phyloP scores from a whole-genome alignment of 805 yeast species.

The Candida multigemmis region DNA sequence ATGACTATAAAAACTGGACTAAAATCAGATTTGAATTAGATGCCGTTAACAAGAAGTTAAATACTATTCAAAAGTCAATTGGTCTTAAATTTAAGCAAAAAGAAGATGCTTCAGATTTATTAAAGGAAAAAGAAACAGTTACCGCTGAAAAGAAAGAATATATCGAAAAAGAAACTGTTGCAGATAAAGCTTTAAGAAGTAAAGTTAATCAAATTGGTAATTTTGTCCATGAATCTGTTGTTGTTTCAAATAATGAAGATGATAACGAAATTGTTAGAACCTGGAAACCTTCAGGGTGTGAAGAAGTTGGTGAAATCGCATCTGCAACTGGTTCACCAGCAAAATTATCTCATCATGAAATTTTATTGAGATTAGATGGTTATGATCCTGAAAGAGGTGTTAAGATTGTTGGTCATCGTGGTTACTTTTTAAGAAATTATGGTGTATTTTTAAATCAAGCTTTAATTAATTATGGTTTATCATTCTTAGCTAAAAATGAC shows the following conservation, averaged over 20 bases:
- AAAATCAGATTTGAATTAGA: slow-evolving; percentile 75
- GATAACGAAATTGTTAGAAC: slow-evolving; percentile 80
- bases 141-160: slow-evolving; percentile 62
- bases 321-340: slow-evolving; percentile 74
- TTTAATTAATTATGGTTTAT: slow-evolving; percentile 89
- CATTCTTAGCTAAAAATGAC: slow-evolving; percentile 67
- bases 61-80: slow-evolving; percentile 86
- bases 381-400: slow-evolving; percentile 99
- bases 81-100: slow-evolving; percentile 89
- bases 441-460: slow-evolving; percentile 99
- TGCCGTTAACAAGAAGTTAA: slow-evolving; percentile 78
- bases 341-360: slow-evolving; percentile 87
- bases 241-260: slow-evolving; percentile 79
- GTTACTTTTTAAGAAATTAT: slow-evolving; percentile 87
- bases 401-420: slow-evolving; percentile 96
- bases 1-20: slow-evolving; percentile 89
- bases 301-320: slow-evolving; percentile 53
- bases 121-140: slow-evolving; percentile 72
- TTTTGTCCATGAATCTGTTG: slow-evolving; percentile 88
- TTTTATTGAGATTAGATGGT: slow-evolving; percentile 88
- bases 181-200: slow-evolving; percentile 62
- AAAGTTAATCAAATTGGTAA: slow-evolving; percentile 92
- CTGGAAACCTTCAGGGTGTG: slow-evolving; percentile 76
- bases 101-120: slow-evolving; percentile 83
- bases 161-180: slow-evolving; percentile 62